Evolutionary conservation across 352 stramenopile genomes (phyloP), one percentile per base, ranked within the genome.

Genomic region (Discostella stelligera): DNA sequence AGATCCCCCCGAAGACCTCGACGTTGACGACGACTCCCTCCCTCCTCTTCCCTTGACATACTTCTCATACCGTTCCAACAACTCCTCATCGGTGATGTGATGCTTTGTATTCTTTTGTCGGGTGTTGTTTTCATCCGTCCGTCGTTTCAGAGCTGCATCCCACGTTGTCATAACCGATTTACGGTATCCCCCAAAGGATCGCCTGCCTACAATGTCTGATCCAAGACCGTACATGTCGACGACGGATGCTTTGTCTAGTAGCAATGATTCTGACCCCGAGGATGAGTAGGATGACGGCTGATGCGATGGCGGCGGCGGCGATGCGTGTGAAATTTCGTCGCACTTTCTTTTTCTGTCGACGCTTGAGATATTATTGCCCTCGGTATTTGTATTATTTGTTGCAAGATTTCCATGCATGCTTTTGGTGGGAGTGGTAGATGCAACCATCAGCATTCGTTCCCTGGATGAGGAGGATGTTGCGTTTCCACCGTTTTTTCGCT

Each of bases 101-200:
- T 78, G 81, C 44, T 53, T 74, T 7, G 52, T 77, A 55, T 77
- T 75, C 44, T 62, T 81, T 32, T n/a, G n/a, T n/a, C n/a, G n/a
- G n/a, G n/a, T n/a, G n/a, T n/a, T 54, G n/a, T 75, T 54, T 56
- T 70, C 53, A 60, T 75, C 64, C 3, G 63, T 70, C 62, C 72
- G 49, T 44, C 39, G 56, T 63, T 68, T 64, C 27, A 83, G 56
- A 10, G 76, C 83, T 21, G 67, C 48, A 50, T 84, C 80, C 80
- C 80, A 92, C 61, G 82, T 87, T 52, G 68, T 61, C 67, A 79
- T 48, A 23, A 88, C 74, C 14, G 59, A 37, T 66, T 78, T 74
- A 67, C 88, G 83, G 66, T 89, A 91, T 10, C 74, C 74, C 46
- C 79, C 79, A 71, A 90, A 92, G 10, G 87, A 92, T 65, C 87